Conservation (phyloP, 2,329 filamentous ascomycete genomes). For the Hypoxylon sp. region DNA sequence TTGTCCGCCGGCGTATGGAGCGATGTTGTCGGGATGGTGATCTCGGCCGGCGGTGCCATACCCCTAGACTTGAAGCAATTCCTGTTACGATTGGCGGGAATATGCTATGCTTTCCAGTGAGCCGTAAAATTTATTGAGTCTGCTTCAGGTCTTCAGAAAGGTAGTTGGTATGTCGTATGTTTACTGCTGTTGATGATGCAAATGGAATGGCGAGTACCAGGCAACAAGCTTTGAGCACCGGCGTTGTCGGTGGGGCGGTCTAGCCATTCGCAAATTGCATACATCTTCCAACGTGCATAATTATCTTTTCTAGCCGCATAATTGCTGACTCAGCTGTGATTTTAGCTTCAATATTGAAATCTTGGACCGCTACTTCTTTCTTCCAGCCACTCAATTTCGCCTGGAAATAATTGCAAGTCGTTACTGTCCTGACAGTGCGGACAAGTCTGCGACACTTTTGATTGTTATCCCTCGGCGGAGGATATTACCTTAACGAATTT, state of each 20-base stretch:
- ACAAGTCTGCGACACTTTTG: not conserved
- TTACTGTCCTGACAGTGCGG: not conserved
- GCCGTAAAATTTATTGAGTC: not conserved
- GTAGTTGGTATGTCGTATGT: constrained; percentile 6
- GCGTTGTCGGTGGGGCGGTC: constrained; percentile 18
- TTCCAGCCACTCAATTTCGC: not conserved
- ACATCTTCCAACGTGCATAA: not conserved
- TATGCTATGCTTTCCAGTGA: not conserved
- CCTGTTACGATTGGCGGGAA: constrained; percentile 1
- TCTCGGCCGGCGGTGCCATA: constrained; percentile 77
- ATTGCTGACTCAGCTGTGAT: constrained; percentile 1
- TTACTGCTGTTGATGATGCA: constrained; percentile 29
- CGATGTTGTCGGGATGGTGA: constrained; percentile 77
- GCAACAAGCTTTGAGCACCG: constrained; percentile 23
- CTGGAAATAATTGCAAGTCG: not conserved
- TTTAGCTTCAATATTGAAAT: constrained; percentile 6
- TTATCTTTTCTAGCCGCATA: not conserved
- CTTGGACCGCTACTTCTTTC: not conserved
- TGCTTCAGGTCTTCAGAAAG: not conserved
- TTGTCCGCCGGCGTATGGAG: constrained; percentile 64
- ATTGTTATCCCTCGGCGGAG: not conserved
- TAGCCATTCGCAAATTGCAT: constrained; percentile 2
- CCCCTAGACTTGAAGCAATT: constrained; percentile 35
- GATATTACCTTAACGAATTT: not conserved
- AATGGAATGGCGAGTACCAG: constrained; percentile 18